phyloP scores from a whole-genome alignment of 768 basidiomycete genomes.

The Tylopilus subfusipes region DNA sequence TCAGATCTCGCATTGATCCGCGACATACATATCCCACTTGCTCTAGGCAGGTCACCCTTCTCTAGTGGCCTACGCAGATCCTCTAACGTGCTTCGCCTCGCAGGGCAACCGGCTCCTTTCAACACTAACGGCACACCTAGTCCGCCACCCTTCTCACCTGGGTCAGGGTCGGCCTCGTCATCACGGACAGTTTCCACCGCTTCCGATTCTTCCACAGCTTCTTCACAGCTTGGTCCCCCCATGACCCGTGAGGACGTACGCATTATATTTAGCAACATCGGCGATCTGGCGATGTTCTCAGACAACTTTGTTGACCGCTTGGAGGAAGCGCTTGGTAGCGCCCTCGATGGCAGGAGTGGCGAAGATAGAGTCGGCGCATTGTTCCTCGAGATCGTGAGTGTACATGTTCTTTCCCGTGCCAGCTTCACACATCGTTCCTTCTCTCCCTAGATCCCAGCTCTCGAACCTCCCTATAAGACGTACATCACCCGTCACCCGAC shows the following conservation, averaged over 20 bases:
- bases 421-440: not conserved
- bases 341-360: constrained; percentile 61
- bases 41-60: constrained; percentile 52
- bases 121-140: constrained; percentile 22
- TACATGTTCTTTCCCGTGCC: not conserved
- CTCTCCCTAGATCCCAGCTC: constrained; percentile 52
- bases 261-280: constrained; percentile 74
- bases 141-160: constrained; percentile 27
- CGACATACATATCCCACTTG: constrained; percentile 75
- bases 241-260: constrained; percentile 70
- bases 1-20: constrained; percentile 75
- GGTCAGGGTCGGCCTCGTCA: constrained; percentile 37
- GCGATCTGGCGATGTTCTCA: constrained; percentile 69
- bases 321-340: constrained; percentile 61
- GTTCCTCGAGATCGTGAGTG: constrained; percentile 65
- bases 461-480: constrained; percentile 70
- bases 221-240: constrained; percentile 48
- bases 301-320: constrained; percentile 62
- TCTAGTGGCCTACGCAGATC: not conserved
- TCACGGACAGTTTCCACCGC: constrained; percentile 42
- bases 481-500: constrained; percentile 80
- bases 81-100: constrained; percentile 7
- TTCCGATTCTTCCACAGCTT: constrained; percentile 50
- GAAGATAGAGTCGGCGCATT: constrained; percentile 67
- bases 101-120: constrained; percentile 43